Evolutionary conservation across 2,329 filamentous ascomycete genomes (phyloP), one percentile per base, ranked within the genome.

Genomic region (Huntiella omanensis): DNA sequence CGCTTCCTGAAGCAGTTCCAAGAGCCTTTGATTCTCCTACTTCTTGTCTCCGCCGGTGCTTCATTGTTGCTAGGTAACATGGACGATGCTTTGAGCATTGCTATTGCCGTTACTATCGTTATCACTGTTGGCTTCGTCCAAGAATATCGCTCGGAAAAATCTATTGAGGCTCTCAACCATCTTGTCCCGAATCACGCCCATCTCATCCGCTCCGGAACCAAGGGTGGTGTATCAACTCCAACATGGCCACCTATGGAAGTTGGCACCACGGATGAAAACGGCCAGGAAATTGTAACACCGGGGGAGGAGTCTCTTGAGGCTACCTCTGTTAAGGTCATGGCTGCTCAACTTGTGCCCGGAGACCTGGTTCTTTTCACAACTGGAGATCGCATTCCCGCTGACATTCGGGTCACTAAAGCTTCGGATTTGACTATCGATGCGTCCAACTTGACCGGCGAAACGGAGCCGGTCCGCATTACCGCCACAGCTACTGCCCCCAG

Each of bases 131-230:
- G 88, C 2, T 98, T 98, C 55, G 77, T 96, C 45, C 91, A 98
- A 59, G 91, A 98, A 63, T 98, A 98, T 60, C 73, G 91, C 49
- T 96, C 91, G 5, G 91, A 98, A 60, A 92, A 98, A 62, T 96
- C 88, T 2, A 77, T 98, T 53, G 91, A 98, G 62, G 91, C 91
- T 15, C 67, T 98, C 54, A 95, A 83, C 57, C 84, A 91, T 55
- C 67, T 98, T 19, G 88, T 98, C 0, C 92, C 91, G 22, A 92
- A 96, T 59, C 85, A 87, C 59, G 91, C 92, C 28, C 87, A 98
- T 63, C 69, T 96, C n/a, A 84, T 98, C 50, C 79, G 92, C 51
- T 60, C 66, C 36, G 49, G 61, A 39, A 50, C 58, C 4, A 50
- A 57, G 12, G 55, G 55, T 19, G 52, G 57, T 19, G 28, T 41